phyloP scores from a whole-genome alignment of 2,329 filamentous ascomycete genomes.

The Bisporella sp. region DNA sequence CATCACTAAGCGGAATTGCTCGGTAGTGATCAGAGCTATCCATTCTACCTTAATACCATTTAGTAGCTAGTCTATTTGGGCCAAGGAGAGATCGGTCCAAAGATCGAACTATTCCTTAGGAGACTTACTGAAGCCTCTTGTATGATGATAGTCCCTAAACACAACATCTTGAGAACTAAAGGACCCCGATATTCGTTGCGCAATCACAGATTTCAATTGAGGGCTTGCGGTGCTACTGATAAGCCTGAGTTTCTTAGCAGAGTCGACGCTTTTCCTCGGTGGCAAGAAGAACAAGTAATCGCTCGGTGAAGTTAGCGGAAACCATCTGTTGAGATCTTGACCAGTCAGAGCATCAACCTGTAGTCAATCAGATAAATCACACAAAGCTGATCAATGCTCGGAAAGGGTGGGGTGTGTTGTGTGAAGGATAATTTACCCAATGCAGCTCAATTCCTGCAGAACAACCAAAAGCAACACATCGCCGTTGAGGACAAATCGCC shows the following conservation, averaged over 20 bases:
- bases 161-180: neutral
- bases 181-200: constrained; percentile 19
- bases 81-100: too few relatives aligned
- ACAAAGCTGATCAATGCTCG: neutral
- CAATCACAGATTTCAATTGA: constrained; percentile 20
- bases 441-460: constrained; percentile 56
- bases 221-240: constrained; percentile 53
- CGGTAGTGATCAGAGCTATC: constrained; percentile 49
- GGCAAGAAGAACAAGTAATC: constrained; percentile 55
- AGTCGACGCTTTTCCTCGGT: constrained; percentile 42
- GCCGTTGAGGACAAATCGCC: constrained; percentile 56
- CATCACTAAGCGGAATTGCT: constrained; percentile 58
- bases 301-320: constrained; percentile 45
- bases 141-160: constrained; percentile 4
- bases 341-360: constrained; percentile 36
- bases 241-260: constrained; percentile 49
- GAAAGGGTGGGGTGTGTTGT: neutral
- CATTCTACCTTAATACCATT: constrained; percentile 6
- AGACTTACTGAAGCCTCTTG: constrained; percentile 2
- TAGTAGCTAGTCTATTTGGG: too few relatives aligned
- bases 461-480: constrained; percentile 60
- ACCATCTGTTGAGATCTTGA: constrained; percentile 46
- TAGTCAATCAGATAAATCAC: neutral
- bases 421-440: constrained; percentile 32
- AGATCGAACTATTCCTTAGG: too few relatives aligned